Conservation (phyloP, 768 basidiomycete genomes). For the Lactarius tabidus region DNA sequence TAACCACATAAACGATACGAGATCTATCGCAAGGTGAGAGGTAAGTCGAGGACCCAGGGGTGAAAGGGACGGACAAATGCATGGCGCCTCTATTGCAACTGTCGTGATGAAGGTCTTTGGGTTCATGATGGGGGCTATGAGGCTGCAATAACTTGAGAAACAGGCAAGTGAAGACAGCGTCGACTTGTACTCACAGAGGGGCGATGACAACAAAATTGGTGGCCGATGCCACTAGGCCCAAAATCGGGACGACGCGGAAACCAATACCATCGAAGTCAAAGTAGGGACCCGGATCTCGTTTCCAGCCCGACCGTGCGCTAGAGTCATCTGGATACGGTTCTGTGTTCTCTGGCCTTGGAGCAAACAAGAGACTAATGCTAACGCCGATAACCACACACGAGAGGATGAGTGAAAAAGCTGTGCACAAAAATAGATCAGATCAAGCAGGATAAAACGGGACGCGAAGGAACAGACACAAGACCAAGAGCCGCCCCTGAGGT, state of each 20-base stretch:
- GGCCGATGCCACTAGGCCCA: background rate
- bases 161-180: background rate
- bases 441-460: background rate
- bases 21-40: background rate
- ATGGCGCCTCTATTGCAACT: constrained; percentile 18
- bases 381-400: constrained; percentile 14
- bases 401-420: constrained; percentile 10
- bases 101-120: constrained; percentile 7
- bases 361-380: constrained; percentile 7
- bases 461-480: constrained; percentile 6
- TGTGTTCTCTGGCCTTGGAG: background rate
- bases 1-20: constrained; percentile 16
- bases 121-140: background rate
- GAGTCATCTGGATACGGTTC: background rate
- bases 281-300: background rate
- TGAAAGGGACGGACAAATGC: constrained; percentile 10
- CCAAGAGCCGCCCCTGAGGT: constrained; percentile 10
- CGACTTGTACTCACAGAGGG: constrained; percentile 1
- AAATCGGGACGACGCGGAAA: background rate
- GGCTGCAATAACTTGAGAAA: constrained; percentile 5
- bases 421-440: background rate
- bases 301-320: fast-evolving
- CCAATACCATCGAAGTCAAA: background rate
- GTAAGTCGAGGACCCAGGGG: background rate
- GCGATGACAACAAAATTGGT: background rate